Base-by-base conservation (phyloP, 2,329 filamentous ascomycete genomes). In the Monosporascus ibericus region DNA sequence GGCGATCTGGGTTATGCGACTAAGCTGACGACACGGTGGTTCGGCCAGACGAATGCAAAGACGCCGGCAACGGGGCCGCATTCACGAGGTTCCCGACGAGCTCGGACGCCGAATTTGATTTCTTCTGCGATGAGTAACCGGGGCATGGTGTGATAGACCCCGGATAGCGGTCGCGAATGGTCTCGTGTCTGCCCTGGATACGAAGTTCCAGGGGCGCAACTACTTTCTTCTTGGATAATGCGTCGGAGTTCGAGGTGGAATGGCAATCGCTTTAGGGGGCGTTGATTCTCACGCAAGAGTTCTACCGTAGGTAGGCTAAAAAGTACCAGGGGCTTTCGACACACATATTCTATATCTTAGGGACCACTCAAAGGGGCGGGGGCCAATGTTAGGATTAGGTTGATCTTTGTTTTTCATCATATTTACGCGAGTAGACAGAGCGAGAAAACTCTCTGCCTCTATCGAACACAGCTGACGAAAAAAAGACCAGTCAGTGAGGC, bases 21-120 rank as follows among this genome's bases (percentile, higher is more conserved):
- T 40, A 4, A 30, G 5, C 38, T 34, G 22, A 46, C 22, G 22
- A n/a, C 22, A 9, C 15, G 38, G 17, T 17, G 4, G 24, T 20
- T 8, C 25, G 7, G 6, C 4, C 53, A 76, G 75, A 64, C 2
- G 52, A 68, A 40, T 78, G 75, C 65, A 75, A 72, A 58, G 52
- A 57, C 2, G 61, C 65, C 3, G 65, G 63, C 20, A 49, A 60
- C 3, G 62, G 63, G 20, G 60, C 69, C 6, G 64, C 68, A 38
- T 61, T 67, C 6, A 65, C 65, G n/a, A 62, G 61, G 17, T 69
- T 64, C 38, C 53, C 59, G 39, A 67, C 70, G 34, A 72, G 68
- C 51, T 69, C 72, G 7, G 70, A 72, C 49, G 68, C 67, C 30
- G 64, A 76, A 22, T 76, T 76, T 55, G 72, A 77, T 52, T 72